A percentile compares a stretch with the other conserved stretches of the same genome.
These are phyloP conservation scores for Paraphaeosphaeria sporulosa DNA, from an alignment of 2,329 filamentous ascomycete species.

Conservation along the genomic window DNA sequence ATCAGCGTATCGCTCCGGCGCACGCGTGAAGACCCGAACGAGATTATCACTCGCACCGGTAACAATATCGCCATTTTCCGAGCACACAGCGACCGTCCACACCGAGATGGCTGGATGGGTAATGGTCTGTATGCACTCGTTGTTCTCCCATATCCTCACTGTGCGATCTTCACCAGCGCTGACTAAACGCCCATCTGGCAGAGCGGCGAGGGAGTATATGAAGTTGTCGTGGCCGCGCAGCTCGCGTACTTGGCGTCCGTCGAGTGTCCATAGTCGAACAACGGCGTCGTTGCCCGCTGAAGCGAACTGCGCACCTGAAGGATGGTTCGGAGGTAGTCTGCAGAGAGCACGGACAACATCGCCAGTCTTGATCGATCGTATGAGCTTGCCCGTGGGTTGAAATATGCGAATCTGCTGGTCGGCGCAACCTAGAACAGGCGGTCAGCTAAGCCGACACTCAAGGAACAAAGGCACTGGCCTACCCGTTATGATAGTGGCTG, in stretches of 20 bases:
- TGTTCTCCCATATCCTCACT: slow-evolving; percentile 84
- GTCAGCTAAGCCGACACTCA: slow-evolving; percentile 12
- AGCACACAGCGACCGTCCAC: slow-evolving; percentile 87
- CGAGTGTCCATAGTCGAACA: slow-evolving; percentile 85
- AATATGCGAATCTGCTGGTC: slow-evolving; percentile 91
- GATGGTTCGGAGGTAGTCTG: slow-evolving; percentile 76
- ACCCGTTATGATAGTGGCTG: slow-evolving; percentile 79
- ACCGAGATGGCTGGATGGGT: slow-evolving; percentile 97
- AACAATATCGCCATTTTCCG: slow-evolving; percentile 88
- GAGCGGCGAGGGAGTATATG: slow-evolving; percentile 81
- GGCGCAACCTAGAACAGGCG: slow-evolving; percentile 69
- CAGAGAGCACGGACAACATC: slow-evolving; percentile 88
- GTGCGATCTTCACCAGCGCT: slow-evolving; percentile 96
- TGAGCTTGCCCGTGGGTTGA: slow-evolving; percentile 68
- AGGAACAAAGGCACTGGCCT: slow-evolving; percentile 14
- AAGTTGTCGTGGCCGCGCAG: slow-evolving; percentile 92
- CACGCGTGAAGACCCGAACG: slow-evolving; percentile 83
- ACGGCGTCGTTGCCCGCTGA: slow-evolving; percentile 93
- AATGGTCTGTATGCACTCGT: slow-evolving; percentile 89
- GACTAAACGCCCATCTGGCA: slow-evolving; percentile 86
- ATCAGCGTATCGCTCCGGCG: slow-evolving; percentile 72
- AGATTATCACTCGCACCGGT: slow-evolving; percentile 89
- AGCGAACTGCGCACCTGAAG: slow-evolving; percentile 88
- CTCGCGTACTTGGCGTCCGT: slow-evolving; percentile 77
- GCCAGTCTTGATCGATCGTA: slow-evolving; percentile 72